Conservation (phyloP, 352 stramenopile species). For the Discostella stelligera region DNA sequence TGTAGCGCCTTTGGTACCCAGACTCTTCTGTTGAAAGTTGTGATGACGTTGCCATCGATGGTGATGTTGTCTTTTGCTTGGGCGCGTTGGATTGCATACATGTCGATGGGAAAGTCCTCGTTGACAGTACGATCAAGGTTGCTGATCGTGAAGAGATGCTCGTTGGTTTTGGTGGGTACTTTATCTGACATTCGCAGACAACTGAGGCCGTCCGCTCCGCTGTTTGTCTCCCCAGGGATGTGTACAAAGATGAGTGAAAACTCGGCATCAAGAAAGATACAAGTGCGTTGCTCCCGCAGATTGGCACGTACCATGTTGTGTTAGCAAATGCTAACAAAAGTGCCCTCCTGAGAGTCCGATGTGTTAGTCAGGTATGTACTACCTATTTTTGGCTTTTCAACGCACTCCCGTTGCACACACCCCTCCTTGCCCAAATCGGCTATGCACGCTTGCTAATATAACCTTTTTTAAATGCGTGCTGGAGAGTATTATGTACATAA, state of each 20-base stretch:
- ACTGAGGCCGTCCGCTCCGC: constrained; percentile 11
- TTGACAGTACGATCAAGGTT: neutral
- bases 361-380: too few species aligned
- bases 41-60: neutral
- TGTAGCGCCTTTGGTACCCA: constrained; percentile 1
- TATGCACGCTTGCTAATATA: too few species aligned
- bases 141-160: neutral
- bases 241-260: constrained; percentile 4
- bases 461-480: too few species aligned
- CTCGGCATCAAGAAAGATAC: constrained; percentile 2
- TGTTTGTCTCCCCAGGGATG: constrained; percentile 7
- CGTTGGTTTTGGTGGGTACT: neutral
- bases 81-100: neutral
- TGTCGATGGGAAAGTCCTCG: neutral
- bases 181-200: constrained; percentile 4
- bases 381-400: too few species aligned
- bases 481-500: too few species aligned
- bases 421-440: too few species aligned
- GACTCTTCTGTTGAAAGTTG: neutral
- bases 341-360: too few species aligned
- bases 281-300: neutral
- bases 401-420: too few species aligned
- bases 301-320: neutral
- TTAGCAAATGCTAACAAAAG: too few species aligned
- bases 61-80: neutral